Conservation (phyloP, 2,329 filamentous ascomycete species). For the Trichophaea hybrida region DNA sequence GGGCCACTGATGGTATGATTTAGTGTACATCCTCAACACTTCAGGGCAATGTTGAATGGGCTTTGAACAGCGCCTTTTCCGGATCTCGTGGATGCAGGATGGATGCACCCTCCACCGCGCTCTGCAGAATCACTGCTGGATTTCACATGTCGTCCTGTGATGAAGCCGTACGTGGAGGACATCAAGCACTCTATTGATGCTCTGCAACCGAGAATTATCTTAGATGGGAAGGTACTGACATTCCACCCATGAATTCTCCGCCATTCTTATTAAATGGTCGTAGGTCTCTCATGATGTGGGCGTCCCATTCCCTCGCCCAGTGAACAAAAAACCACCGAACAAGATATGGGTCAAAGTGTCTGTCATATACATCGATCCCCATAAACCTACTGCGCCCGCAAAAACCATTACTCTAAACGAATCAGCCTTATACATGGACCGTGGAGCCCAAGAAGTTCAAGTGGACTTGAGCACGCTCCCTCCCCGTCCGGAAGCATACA, state of each 20-base stretch:
- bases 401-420: background rate
- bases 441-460: background rate
- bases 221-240: background rate
- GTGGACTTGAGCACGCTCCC: background rate
- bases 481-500: background rate
- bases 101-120: background rate
- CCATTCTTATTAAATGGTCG: background rate
- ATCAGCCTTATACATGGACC: background rate
- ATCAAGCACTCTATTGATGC: background rate
- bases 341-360: background rate
- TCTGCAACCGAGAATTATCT: background rate
- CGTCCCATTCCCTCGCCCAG: background rate
- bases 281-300: background rate
- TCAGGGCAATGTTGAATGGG: background rate
- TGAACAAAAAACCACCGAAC: background rate
- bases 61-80: background rate
- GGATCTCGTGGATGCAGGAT: background rate
- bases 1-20: slow-evolving; percentile 4
- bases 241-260: background rate
- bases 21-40: background rate
- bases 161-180: background rate
- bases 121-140: background rate
- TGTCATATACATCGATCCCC: background rate
- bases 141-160: background rate
- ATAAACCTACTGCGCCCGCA: background rate